Base-by-base conservation (phyloP, 169 alveolate species). In the Eimeria praecox region DNA sequence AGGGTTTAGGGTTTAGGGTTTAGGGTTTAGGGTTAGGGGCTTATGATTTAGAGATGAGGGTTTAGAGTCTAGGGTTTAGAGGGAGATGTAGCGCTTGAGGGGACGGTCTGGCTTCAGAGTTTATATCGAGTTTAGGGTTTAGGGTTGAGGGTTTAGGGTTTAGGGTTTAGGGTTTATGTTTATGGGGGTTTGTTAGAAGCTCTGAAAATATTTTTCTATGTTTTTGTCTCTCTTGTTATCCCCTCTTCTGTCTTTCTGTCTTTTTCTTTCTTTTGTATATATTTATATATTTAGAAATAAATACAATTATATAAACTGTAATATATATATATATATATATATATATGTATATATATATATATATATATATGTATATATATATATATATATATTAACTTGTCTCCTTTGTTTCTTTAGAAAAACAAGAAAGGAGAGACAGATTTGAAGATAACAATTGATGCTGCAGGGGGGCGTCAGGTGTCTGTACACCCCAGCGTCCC, bases 21-120 rank as follows among this genome's bases (percentile, higher is more conserved):
- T 49, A 49, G 56, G 56, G 56, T 49, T 49, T 49, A 49, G 56
- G 56, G 56, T 49, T 49, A 8, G 12, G 56, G 56, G 56, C 20
- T 8, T 49, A 49, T 5, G 56, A 12, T 49, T 49, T 49, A 49
- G 75, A n/a, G 75, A 5, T 64, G 6, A 64, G 75, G 75, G 75
- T 64, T 64, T 64, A 64, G 75, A n/a, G 75, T 5, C 18, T 64
- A 64, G 75, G 75, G 75, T 9, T 64, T 64, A 64, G 75, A n/a
- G 75, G 5, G 5, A 49, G 56, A 49, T 49, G 56, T 8, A 12
- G 20, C 12, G 20, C 56, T 49, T 12, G 56, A 8, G 56, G 20
- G 56, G 5, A 49, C 56, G 56, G 12, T 49, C 56, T 49, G 56
- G 56, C 20, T 64, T 64, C 18, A 64, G 75, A n/a, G 75, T 73